Evolutionary conservation across 345 rosid genomes (phyloP), one percentile per base, ranked within the genome.

Genomic region (Dimocarpus longan): DNA sequence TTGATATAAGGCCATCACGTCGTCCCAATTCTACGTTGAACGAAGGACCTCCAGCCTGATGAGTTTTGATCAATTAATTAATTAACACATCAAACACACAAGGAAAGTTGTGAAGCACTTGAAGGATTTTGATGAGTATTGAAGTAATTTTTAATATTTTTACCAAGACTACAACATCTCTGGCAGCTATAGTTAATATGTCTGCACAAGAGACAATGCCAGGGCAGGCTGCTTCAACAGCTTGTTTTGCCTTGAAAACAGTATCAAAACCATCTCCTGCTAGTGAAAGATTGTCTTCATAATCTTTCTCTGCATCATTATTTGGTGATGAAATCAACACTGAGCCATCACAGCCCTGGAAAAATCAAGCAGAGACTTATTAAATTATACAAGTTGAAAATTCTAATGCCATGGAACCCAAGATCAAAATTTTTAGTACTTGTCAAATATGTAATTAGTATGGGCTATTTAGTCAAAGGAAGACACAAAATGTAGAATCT

Each of bases 261-360:
- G 98, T 90, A 80, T 96, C 98, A 37, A 90, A 96, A 4, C 98
- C 99, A 28, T 96, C 99, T 79, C 98, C 99, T 9, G 98, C 97
- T 0, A 96, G 91, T 32, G 99, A 93, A 18, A 86, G 32, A 81
- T 96, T 92, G 78, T 96, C 99, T 8, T 71, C 21, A 1, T 98
- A 91, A 69, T 96, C 97, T 72, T 85, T 96, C 86, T 92, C 99
- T 0, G 98, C 98, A 76, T 91, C 97, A n/a, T 86, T 88, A 7
- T 88, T 90, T 5, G 89, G 89, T 28, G 98, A 94, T 11, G 85
- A 5, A 66, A 94, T 88, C 82, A 96, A 32, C 12, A 91, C 70
- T 1, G 99, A 94, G 0, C 88, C 98, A 75, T 96, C 99, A 74
- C 98, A 96, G 26, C 98, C 99, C 99, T 96, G 1, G 56, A 73